phyloP scores from a whole-genome alignment of 805 yeast genomes.

The Zygoascus bituminiphila region DNA sequence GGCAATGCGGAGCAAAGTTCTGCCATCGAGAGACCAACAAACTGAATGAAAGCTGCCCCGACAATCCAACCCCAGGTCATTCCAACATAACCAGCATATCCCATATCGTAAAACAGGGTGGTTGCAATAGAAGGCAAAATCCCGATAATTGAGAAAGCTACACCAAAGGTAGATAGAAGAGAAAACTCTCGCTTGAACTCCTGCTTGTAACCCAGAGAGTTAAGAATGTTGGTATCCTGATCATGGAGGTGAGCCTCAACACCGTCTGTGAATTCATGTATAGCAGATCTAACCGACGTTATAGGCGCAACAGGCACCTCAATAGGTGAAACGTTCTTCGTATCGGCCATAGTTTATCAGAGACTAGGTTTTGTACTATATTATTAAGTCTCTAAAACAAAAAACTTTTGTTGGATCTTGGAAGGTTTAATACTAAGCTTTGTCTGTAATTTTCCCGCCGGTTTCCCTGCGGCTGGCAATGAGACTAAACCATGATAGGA shows the following conservation, averaged over 20 bases:
- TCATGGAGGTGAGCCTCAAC: constrained; percentile 4
- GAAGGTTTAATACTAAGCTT: neutral
- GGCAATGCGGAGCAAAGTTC: constrained; percentile 58
- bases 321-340: neutral
- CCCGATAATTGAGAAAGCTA: constrained; percentile 55
- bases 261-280: constrained; percentile 1
- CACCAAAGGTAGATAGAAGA: constrained; percentile 50
- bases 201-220: constrained; percentile 44
- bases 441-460: too few species aligned
- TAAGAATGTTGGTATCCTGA: constrained; percentile 8
- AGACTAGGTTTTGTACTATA: neutral
- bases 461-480: too few species aligned
- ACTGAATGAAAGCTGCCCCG: constrained; percentile 44
- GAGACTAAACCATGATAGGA: neutral
- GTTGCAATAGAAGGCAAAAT: constrained; percentile 57
- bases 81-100: constrained; percentile 31
- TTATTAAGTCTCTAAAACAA: neutral
- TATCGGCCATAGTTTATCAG: neutral
- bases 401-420: neutral
- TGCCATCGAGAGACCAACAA: constrained; percentile 43
- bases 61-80: constrained; percentile 34
- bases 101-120: constrained; percentile 47
- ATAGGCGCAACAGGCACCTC: neutral
- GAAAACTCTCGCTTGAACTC: constrained; percentile 53
- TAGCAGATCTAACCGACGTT: neutral